These are phyloP conservation scores for Microascus cirrosus DNA, from an alignment of 2,329 filamentous ascomycete genomes.

Conservation along the genomic window DNA sequence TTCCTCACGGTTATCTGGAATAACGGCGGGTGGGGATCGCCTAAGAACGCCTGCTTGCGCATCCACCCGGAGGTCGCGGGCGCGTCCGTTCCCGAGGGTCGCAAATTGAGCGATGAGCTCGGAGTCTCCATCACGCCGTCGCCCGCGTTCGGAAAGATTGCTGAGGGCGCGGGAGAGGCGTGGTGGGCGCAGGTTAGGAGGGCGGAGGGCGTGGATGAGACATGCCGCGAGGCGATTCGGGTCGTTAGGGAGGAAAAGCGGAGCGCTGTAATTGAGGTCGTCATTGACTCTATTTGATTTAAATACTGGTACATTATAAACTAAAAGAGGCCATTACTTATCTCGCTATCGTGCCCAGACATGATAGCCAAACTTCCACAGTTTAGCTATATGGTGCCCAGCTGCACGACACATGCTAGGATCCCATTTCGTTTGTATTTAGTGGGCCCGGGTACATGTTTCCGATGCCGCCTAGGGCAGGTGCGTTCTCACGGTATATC, in stretches of 20 bases:
- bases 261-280: constrained; percentile 10
- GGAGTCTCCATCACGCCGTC: constrained; percentile 9
- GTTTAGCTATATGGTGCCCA: neutral
- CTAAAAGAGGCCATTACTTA: neutral
- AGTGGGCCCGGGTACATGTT: too few relatives aligned
- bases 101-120: constrained; percentile 9
- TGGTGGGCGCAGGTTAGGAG: constrained; percentile 9
- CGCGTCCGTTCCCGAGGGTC: neutral
- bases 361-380: too few relatives aligned
- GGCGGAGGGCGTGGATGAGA: constrained; percentile 7
- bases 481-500: too few relatives aligned
- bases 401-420: neutral
- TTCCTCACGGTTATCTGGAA: constrained; percentile 12
- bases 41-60: constrained; percentile 9
- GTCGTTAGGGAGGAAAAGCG: constrained; percentile 9
- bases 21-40: constrained; percentile 10
- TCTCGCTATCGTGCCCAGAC: neutral
- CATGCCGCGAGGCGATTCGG: constrained; percentile 8
- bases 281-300: constrained; percentile 7
- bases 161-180: constrained; percentile 11
- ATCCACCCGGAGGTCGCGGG: constrained; percentile 9
- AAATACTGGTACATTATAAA: neutral
- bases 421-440: too few relatives aligned
- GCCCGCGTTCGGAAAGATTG: constrained; percentile 11
- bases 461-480: too few relatives aligned